phyloP scores from a whole-genome alignment of 192 early-diverging fungal genomes.

The Spinellus fusiger region DNA sequence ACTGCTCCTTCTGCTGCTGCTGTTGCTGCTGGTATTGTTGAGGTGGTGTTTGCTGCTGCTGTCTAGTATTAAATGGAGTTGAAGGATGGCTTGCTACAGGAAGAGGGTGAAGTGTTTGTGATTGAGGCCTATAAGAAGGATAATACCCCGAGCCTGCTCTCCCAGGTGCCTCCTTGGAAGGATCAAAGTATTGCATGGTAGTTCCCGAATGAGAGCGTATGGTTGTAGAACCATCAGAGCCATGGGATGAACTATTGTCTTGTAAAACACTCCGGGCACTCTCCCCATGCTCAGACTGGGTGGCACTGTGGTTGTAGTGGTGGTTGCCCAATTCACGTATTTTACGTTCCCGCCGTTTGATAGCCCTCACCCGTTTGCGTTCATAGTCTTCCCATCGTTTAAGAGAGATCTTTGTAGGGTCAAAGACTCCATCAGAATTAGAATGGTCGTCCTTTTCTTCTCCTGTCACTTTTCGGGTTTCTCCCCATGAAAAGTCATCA shows the following conservation, averaged over 20 bases:
- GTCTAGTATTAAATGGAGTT: too few relatives aligned
- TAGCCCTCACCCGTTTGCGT: conserved; percentile 64
- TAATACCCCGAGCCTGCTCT: conserved; percentile 28
- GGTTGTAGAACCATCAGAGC: conserved; percentile 13
- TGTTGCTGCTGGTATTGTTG: too few relatives aligned
- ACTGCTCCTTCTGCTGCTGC: too few relatives aligned
- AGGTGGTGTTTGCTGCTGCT: too few relatives aligned
- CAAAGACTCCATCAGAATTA: conserved; percentile 72
- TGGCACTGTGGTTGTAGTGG: conserved; percentile 5
- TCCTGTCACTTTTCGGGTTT: conserved; percentile 72
- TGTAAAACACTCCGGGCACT: conserved; percentile 1
- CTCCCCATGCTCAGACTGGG: conserved; percentile 8
- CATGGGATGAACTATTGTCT: conserved; percentile 12
- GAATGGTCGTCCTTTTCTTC: conserved; percentile 71
- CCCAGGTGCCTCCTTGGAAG: conserved; percentile 30
- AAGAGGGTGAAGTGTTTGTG: conserved; percentile 1
- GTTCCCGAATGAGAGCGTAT: background rate
- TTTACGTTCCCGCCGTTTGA: conserved; percentile 63
- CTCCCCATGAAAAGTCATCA: conserved; percentile 90
- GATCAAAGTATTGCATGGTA: conserved; percentile 30
- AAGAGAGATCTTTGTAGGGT: conserved; percentile 65
- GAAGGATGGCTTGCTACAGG: background rate
- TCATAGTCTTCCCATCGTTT: conserved; percentile 86
- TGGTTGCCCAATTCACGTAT: conserved; percentile 23
- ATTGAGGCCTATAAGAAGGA: conserved; percentile 25